Conservation (phyloP, 148 eudicot genomes). For the Spergularia marina region DNA sequence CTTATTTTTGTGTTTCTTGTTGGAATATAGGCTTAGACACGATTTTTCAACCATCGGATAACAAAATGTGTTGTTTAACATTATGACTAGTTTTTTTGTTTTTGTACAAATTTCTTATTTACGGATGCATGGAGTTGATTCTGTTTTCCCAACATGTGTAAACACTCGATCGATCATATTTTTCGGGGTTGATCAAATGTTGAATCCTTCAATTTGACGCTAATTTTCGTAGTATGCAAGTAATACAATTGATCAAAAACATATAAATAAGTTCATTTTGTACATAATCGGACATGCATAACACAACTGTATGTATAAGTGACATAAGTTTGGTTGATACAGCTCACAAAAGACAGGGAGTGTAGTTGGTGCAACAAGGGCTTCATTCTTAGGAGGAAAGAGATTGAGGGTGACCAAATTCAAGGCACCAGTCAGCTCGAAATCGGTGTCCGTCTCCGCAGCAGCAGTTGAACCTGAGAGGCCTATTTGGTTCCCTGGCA, state of each 20-base stretch:
- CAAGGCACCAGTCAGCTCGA: constrained; percentile 34
- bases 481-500: constrained; percentile 98
- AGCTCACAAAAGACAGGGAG: constrained; percentile 73
- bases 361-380: constrained; percentile 65
- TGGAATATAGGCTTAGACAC: no score
- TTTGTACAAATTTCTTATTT: no score
- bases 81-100: no score
- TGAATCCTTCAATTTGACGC: no score
- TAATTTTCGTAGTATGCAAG: no score
- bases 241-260: neutral
- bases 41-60: no score
- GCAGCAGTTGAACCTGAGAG: constrained; percentile 84
- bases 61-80: no score
- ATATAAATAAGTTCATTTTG: neutral
- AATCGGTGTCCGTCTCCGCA: constrained; percentile 32
- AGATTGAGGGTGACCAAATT: constrained; percentile 53
- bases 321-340: constrained; percentile 13
- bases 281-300: neutral
- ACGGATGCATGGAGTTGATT: no score
- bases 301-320: neutral
- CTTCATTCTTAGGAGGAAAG: constrained; percentile 73
- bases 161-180: no score
- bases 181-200: no score
- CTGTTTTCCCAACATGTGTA: no score
- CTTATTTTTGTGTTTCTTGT: neutral